Base-by-base conservation (phyloP, 768 basidiomycete species). In the Trametes cingulata region DNA sequence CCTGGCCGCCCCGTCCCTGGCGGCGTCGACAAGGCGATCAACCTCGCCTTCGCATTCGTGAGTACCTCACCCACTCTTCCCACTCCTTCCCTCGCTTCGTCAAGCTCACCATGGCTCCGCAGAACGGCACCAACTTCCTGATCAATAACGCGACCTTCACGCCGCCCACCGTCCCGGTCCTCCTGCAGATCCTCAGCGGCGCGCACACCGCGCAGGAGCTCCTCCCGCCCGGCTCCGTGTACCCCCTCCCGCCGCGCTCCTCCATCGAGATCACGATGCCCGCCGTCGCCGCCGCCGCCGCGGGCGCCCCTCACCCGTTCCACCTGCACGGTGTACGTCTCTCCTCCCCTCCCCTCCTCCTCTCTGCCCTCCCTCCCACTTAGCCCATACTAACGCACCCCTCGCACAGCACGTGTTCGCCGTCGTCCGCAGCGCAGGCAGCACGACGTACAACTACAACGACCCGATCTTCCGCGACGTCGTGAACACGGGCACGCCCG, bases 101-200 rank as follows among this genome's bases (percentile, higher is more conserved):
- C n/a, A 3, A 25, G 12, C 24, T 39, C 24, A 50, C 54, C 70
- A 53, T 40, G 74, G 5, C n/a, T 72, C 40, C 65, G 60, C 48
- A 63, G 61, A 19, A 65, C 64, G 33, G 56, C 39, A 58, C 59
- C 9, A 61, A 63, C n/a, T 79, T 74, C 64, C 64, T 64, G 10
- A 65, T 79, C 37, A 80, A 80, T 50, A 69, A 68, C 17, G 63
- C 66, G 45, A 67, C 69, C 27, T 84, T 74, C 65, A 43, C 61
- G 6, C 69, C 75, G 1, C 83, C 84, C 0, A 74, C 75, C 0
- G 70, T 78, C 0, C 85, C 85, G 0, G 79, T 84, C 7, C 76
- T 87, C 8, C 77, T 85, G 17, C 85, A 87, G 63, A 81, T 86
- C 40, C 66, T 87, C 39, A 85, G 82, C 50, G 85, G 85, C 0